Percentiles rank a stretch among this genome's conserved stretches.
Evolutionary conservation across 2,329 filamentous ascomycete species (phyloP).

Genomic region (Fusarium sp.): DNA sequence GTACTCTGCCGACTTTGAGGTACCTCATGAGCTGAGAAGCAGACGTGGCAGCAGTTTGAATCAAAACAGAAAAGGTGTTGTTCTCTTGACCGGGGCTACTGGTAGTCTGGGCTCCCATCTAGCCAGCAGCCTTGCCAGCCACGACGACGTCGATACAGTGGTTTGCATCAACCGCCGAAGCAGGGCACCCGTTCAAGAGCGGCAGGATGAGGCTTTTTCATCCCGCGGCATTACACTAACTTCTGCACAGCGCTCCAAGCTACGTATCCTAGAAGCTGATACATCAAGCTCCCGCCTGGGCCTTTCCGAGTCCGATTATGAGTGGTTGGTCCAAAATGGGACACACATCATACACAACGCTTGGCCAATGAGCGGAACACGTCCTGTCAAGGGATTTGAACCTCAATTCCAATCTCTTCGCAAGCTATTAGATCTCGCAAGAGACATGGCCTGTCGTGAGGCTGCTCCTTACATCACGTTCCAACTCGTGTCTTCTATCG

Average conservation of each 20-base stretch:
- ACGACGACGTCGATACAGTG: not conserved
- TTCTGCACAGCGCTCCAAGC: not conserved
- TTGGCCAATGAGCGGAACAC: conserved; percentile 14
- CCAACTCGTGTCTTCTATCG: conserved; percentile 59
- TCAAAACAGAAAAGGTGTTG: not conserved
- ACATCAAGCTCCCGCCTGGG: not conserved
- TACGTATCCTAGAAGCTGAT: not conserved
- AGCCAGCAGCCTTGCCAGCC: not conserved
- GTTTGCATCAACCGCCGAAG: not conserved
- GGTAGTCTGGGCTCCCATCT: conserved; percentile 19
- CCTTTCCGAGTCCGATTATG: not conserved
- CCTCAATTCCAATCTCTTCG: conserved; percentile 1
- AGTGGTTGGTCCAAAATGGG: not conserved
- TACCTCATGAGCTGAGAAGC: not conserved
- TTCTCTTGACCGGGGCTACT: conserved; percentile 2
- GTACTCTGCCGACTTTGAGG: not conserved
- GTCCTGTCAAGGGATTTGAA: not conserved
- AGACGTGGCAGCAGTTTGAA: not conserved
- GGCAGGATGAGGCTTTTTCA: not conserved
- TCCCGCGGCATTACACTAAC: not conserved
- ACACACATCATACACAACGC: conserved; percentile 21
- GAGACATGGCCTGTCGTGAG: conserved; percentile 38
- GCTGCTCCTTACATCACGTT: conserved; percentile 51
- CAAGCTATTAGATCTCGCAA: conserved; percentile 42
- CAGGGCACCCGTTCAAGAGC: not conserved